Evolutionary conservation across 2,329 filamentous ascomycete species (phyloP).

Genomic region (Aspergillus niger): DNA sequence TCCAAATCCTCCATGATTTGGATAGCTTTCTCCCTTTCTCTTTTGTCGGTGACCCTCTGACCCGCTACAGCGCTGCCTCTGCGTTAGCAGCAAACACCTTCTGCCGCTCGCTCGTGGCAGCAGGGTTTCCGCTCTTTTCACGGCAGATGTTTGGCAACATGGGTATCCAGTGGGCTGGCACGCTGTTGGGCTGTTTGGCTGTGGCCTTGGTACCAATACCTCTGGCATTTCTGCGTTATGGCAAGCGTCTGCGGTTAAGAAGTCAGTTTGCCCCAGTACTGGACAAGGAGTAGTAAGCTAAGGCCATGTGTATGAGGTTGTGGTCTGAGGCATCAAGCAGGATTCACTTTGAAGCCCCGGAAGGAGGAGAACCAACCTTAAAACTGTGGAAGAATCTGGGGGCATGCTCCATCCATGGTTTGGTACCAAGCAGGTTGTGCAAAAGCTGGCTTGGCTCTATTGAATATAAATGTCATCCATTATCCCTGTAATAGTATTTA

Average conservation of each 20-base stretch:
- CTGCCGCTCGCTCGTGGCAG: slow-evolving; percentile 33
- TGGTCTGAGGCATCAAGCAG: too few relatives aligned
- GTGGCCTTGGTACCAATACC: neutral
- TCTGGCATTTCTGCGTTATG: neutral
- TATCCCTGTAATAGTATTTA: too few relatives aligned
- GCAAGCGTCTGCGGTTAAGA: neutral
- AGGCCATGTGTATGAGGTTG: too few relatives aligned
- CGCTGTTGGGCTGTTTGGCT: slow-evolving; percentile 36
- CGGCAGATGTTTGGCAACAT: slow-evolving; percentile 38
- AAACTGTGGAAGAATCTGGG: too few relatives aligned
- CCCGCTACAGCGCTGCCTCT: slow-evolving; percentile 32
- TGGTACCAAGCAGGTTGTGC: too few relatives aligned
- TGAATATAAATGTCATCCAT: too few relatives aligned
- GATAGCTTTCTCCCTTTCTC: neutral
- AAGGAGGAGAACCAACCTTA: too few relatives aligned
- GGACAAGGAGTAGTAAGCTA: neutral
- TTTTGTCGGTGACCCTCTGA: neutral
- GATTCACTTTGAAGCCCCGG: too few relatives aligned
- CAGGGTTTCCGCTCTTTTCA: slow-evolving; percentile 38
- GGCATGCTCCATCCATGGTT: too few relatives aligned
- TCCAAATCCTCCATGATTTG: neutral
- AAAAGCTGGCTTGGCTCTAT: too few relatives aligned
- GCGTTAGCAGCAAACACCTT: slow-evolving; percentile 38
- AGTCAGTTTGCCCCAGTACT: neutral
- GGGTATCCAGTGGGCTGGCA: slow-evolving; percentile 38